Percentiles rank a stretch among this genome's conserved stretches.
Evolutionary conservation across 768 basidiomycete species (phyloP).

Genomic region (Lyophyllum atratum): DNA sequence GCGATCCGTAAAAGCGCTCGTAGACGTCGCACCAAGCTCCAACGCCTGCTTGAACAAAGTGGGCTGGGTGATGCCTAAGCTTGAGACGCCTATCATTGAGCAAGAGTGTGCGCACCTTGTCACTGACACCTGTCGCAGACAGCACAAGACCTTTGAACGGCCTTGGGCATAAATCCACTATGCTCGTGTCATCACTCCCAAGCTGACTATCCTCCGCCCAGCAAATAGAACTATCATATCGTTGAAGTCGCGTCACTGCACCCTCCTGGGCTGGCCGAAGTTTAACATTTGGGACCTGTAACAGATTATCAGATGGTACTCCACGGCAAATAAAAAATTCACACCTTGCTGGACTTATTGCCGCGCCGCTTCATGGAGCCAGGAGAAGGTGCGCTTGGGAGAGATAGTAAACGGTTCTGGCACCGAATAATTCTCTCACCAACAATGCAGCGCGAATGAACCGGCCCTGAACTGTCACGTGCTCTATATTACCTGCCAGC

Average conservation of each 20-base stretch:
- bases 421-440: background rate
- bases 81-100: background rate
- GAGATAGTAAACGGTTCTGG: too few relatives aligned
- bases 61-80: constrained; percentile 41
- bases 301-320: background rate
- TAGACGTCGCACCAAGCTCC: constrained; percentile 76
- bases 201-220: constrained; percentile 52
- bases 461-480: constrained; percentile 22
- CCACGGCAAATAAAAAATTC: background rate
- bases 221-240: constrained; percentile 32
- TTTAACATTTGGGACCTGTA: constrained; percentile 80
- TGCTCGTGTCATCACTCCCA: constrained; percentile 45
- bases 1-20: constrained; percentile 75
- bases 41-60: constrained; percentile 73
- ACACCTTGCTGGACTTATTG: constrained; percentile 70
- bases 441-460: constrained; percentile 14
- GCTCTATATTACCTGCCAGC: background rate
- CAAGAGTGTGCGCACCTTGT: constrained; percentile 58
- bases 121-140: constrained; percentile 76
- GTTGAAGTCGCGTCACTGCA: constrained; percentile 28
- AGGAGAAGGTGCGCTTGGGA: too few relatives aligned
- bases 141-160: constrained; percentile 68
- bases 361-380: constrained; percentile 47
- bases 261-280: constrained; percentile 63
- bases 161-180: constrained; percentile 56